A percentile compares a stretch with the other conserved stretches of the same genome.
phyloP scores from a whole-genome alignment of 1,284 basidiomycete genomes.

The Blastosporella zonata region DNA sequence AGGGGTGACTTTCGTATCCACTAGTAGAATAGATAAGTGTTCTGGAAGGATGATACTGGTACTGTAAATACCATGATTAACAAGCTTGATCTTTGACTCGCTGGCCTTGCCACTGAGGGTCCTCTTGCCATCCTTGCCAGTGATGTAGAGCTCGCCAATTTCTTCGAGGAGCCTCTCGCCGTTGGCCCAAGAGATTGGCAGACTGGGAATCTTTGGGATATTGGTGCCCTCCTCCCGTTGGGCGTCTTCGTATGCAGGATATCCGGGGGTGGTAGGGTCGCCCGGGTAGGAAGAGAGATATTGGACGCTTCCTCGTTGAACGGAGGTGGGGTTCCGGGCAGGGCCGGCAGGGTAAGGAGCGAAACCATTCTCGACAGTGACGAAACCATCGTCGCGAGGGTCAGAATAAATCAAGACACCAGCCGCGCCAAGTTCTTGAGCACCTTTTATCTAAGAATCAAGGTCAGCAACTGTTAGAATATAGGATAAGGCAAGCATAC shows the following conservation, averaged over 20 bases:
- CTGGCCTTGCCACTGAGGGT: constrained; percentile 49
- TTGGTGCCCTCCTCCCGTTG: constrained; percentile 68
- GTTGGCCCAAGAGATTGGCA: constrained; percentile 74
- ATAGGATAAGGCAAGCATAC: constrained; percentile 30
- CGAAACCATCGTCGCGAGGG: constrained; percentile 83
- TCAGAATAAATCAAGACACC: constrained; percentile 84
- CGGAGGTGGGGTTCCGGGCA: constrained; percentile 79
- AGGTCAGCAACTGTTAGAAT: neutral
- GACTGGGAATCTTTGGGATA: constrained; percentile 80
- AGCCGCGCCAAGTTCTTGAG: constrained; percentile 79
- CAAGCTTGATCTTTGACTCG: constrained; percentile 47
- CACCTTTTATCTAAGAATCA: constrained; percentile 62
- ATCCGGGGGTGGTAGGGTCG: constrained; percentile 85
- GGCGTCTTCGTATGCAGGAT: constrained; percentile 84
- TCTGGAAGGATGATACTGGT: neutral
- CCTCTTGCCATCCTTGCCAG: constrained; percentile 30
- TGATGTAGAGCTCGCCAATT: constrained; percentile 38
- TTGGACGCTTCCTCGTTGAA: constrained; percentile 88
- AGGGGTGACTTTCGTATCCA: constrained; percentile 77
- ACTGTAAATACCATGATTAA: constrained; percentile 55
- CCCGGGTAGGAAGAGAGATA: constrained; percentile 81
- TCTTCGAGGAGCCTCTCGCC: constrained; percentile 61
- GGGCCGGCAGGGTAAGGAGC: constrained; percentile 82
- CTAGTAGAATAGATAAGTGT: constrained; percentile 28
- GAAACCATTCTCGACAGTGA: constrained; percentile 79